Percentiles rank a stretch among this genome's conserved stretches.
Conservation (phyloP, 306 rosid species). For the Dicorynia guianensis region DNA sequence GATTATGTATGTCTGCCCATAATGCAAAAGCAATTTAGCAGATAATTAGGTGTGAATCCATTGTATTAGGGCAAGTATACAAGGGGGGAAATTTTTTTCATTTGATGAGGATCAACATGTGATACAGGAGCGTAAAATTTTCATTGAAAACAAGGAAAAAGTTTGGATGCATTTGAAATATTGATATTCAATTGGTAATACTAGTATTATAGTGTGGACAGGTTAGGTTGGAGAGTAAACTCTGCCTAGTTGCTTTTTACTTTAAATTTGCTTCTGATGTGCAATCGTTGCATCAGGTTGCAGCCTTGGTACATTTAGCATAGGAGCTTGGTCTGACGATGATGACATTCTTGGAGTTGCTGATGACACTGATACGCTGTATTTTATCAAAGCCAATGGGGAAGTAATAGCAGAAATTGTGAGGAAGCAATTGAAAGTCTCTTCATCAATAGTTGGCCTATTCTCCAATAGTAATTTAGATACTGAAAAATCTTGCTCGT, state of each 20-base stretch:
- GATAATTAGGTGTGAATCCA: neutral
- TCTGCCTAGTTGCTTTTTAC: neutral
- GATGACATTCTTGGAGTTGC: conserved; percentile 85
- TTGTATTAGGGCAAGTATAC: neutral
- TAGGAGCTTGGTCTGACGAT: conserved; percentile 89
- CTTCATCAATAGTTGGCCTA: conserved; percentile 67
- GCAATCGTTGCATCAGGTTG: conserved; percentile 57
- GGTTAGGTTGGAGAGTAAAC: conserved; percentile 9
- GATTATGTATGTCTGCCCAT: neutral
- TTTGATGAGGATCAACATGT: neutral
- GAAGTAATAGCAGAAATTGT: conserved; percentile 70
- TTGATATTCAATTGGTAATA: neutral
- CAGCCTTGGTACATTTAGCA: conserved; percentile 67
- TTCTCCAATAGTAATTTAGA: conserved; percentile 59
- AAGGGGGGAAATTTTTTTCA: neutral
- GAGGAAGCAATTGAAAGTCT: conserved; percentile 68
- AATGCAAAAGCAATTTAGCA: neutral
- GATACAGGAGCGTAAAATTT: neutral
- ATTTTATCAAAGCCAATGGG: conserved; percentile 81
- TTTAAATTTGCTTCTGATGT: conserved; percentile 28
- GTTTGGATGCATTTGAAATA: neutral
- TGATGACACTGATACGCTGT: conserved; percentile 73
- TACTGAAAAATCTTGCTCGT: conserved; percentile 61
- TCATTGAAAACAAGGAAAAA: neutral
- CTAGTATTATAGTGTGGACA: neutral